Percentiles rank a stretch among this genome's conserved stretches.
Evolutionary conservation across 2,329 filamentous ascomycete genomes (phyloP).

Genomic region (Aureobasidium sp.): DNA sequence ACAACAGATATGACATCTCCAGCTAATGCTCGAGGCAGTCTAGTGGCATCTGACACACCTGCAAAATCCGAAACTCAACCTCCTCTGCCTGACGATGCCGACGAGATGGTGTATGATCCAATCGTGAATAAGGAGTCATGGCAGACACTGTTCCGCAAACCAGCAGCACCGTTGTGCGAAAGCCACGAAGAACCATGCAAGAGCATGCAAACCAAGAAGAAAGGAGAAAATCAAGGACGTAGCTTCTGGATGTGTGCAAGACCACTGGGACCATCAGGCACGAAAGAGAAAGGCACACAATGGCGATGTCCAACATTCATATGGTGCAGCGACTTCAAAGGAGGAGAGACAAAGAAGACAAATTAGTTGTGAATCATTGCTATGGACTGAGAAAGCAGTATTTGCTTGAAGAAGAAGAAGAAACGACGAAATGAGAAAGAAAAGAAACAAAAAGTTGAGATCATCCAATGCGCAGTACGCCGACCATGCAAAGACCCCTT

Average conservation of each 20-base stretch:
- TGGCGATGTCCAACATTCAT: conserved; percentile 87
- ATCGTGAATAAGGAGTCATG: conserved; percentile 73
- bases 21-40: background rate
- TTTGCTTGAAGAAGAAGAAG: background rate
- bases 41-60: background rate
- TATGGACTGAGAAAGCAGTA: conserved; percentile 1
- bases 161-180: conserved; percentile 70
- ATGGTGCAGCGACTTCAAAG: conserved; percentile 58
- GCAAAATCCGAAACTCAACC: conserved; percentile 9
- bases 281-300: conserved; percentile 74
- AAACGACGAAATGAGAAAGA: background rate
- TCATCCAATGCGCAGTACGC: conserved; percentile 4
- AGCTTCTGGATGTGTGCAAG: conserved; percentile 63
- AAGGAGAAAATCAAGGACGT: conserved; percentile 69
- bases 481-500: conserved; percentile 3
- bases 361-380: conserved; percentile 1
- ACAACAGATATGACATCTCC: background rate
- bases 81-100: conserved; percentile 21
- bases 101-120: conserved; percentile 55
- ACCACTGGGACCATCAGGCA: conserved; percentile 76
- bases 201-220: conserved; percentile 76
- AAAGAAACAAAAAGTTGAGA: conserved; percentile 1
- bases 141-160: conserved; percentile 74
- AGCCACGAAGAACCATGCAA: conserved; percentile 79
- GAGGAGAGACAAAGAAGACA: conserved; percentile 13